Conservation (phyloP, 192 early-diverging fungal genomes). For the Phycomyces blakesleeanus region DNA sequence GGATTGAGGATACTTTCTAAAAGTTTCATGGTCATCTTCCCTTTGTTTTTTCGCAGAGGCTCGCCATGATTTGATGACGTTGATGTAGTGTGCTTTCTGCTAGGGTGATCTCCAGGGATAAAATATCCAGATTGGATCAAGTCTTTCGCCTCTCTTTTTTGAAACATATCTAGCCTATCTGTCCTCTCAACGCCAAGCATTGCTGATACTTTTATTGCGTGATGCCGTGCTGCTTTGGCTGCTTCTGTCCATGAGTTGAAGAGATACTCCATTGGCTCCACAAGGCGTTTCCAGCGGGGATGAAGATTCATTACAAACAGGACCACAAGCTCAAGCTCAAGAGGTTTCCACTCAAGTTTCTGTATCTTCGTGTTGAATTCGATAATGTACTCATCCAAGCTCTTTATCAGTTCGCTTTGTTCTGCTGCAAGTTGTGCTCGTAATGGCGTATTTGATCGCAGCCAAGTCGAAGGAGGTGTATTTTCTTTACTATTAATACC, state of each 20-base stretch:
- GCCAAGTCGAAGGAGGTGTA: no score
- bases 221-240: conserved; percentile 4
- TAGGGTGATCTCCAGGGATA: conserved; percentile 1
- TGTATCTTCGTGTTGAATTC: conserved; percentile 2
- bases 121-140: conserved; percentile 12
- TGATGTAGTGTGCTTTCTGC: background rate
- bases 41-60: no score
- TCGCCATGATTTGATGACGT: background rate
- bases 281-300: conserved; percentile 19
- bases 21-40: no score
- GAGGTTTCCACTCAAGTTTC: background rate
- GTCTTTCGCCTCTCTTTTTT: background rate
- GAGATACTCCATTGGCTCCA: conserved; percentile 14
- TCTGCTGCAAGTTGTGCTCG: conserved; percentile 3
- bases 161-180: conserved; percentile 6
- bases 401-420: background rate
- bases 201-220: conserved; percentile 8
- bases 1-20: no score
- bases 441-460: background rate
- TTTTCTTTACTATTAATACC: no score
- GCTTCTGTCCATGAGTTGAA: conserved; percentile 1
- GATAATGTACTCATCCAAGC: conserved; percentile 13
- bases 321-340: conserved; percentile 10
- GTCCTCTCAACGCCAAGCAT: conserved; percentile 1
- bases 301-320: conserved; percentile 24